Evolutionary conservation across 169 alveolate genomes (phyloP).

Genomic region (Plasmodium inui): DNA sequence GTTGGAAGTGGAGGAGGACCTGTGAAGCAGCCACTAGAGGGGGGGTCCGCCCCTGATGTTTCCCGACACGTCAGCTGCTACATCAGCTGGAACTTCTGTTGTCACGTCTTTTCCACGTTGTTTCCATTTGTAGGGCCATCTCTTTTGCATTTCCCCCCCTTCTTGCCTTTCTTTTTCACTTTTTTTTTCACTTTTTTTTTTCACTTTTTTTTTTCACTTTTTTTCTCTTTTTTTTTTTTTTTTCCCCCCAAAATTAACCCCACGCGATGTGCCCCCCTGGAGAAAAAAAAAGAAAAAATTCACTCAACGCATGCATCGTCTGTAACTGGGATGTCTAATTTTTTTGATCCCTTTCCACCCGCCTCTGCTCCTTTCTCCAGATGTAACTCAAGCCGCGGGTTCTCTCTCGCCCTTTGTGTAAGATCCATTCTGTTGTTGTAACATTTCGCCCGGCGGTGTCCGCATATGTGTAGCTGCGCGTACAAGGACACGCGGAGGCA

Average conservation of each 20-base stretch:
- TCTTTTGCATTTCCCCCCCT: too few relatives aligned
- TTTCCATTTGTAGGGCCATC: too few relatives aligned
- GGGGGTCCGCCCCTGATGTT: background rate
- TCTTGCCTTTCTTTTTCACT: too few relatives aligned
- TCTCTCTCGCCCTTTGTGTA: background rate
- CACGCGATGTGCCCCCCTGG: background rate
- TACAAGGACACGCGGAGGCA: background rate
- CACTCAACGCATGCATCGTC: background rate
- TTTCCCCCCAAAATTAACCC: background rate
- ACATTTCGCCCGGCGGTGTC: background rate
- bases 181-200: background rate
- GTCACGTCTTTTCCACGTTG: too few relatives aligned
- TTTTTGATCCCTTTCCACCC: background rate
- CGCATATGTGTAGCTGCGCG: background rate
- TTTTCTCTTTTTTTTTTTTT: background rate
- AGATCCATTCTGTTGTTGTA: background rate
- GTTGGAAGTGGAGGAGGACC: conserved; percentile 16
- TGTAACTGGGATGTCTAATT: background rate
- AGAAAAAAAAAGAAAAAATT: background rate
- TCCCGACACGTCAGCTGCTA: background rate
- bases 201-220: background rate
- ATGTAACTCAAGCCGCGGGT: background rate
- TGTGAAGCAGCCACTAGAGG: background rate
- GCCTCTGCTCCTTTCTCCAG: background rate
- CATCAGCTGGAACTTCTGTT: too few relatives aligned